phyloP scores from a whole-genome alignment of 768 basidiomycete species.

The Tricholoma sp. region DNA sequence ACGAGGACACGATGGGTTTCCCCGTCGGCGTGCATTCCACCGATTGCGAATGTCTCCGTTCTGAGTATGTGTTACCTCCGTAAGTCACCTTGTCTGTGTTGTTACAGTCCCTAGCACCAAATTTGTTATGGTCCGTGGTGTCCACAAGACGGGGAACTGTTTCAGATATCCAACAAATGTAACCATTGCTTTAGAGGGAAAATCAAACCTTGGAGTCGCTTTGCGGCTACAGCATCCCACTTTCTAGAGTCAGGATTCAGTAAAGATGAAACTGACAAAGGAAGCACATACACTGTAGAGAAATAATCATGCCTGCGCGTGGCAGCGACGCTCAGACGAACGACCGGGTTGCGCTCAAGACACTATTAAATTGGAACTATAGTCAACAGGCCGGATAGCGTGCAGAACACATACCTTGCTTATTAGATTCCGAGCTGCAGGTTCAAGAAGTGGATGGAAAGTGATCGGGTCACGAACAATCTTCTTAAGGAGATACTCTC shows the following conservation, averaged over 20 bases:
- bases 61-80: neutral
- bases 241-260: conserved; percentile 23
- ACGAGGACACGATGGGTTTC: neutral
- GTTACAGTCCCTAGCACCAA: neutral
- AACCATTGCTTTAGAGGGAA: neutral
- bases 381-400: neutral
- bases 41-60: neutral
- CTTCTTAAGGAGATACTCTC: conserved; percentile 24
- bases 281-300: conserved; percentile 34
- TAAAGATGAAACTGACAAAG: conserved; percentile 4
- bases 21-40: neutral
- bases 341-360: conserved; percentile 48
- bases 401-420: conserved; percentile 28
- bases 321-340: conserved; percentile 35
- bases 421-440: conserved; percentile 38
- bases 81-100: neutral
- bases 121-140: neutral
- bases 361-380: conserved; percentile 31
- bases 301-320: conserved; percentile 50
- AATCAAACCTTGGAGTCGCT: conserved; percentile 23
- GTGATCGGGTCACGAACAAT: conserved; percentile 28
- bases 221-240: conserved; percentile 33
- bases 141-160: neutral
- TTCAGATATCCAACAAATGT: neutral
- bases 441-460: conserved; percentile 23